phyloP scores from a whole-genome alignment of 163 green algal species.

The Botryococcus braunii region DNA sequence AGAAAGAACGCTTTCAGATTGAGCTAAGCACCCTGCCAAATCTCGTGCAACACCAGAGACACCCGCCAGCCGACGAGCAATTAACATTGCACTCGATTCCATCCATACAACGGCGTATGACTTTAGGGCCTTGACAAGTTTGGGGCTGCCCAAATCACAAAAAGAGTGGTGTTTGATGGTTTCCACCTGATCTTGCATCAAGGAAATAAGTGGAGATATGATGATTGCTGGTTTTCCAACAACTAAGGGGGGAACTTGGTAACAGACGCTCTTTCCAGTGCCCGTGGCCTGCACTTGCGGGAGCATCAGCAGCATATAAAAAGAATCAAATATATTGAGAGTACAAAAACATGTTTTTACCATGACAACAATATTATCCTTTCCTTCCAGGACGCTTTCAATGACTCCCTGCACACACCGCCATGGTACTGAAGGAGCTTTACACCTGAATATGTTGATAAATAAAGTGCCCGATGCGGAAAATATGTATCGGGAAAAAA shows the following conservation, averaged over 20 bases:
- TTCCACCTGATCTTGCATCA: slow-evolving; percentile 77
- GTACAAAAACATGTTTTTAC: background rate
- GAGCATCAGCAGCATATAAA: background rate
- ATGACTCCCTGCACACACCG: slow-evolving; percentile 27
- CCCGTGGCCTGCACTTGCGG: too few relatives aligned
- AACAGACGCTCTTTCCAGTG: slow-evolving; percentile 35
- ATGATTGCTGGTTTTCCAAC: slow-evolving; percentile 41
- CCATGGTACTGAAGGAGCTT: too few relatives aligned
- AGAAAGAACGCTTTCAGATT: background rate
- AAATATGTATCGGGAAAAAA: too few relatives aligned
- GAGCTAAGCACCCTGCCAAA: background rate
- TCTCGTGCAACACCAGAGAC: background rate
- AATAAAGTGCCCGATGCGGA: too few relatives aligned
- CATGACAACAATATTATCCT: slow-evolving; percentile 33
- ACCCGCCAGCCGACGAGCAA: too few relatives aligned
- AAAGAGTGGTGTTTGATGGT: too few relatives aligned
- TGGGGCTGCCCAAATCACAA: too few relatives aligned
- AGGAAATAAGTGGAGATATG: slow-evolving; percentile 59
- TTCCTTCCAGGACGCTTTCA: slow-evolving; percentile 13
- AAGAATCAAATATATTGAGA: background rate
- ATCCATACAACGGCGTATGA: too few relatives aligned
- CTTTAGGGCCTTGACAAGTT: too few relatives aligned
- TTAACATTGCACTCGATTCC: too few relatives aligned
- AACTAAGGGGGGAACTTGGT: slow-evolving; percentile 29
- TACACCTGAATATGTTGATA: too few relatives aligned